Evolutionary conservation across 176 grass and related monocot species (phyloP).

Genomic region (Otatea glauca): DNA sequence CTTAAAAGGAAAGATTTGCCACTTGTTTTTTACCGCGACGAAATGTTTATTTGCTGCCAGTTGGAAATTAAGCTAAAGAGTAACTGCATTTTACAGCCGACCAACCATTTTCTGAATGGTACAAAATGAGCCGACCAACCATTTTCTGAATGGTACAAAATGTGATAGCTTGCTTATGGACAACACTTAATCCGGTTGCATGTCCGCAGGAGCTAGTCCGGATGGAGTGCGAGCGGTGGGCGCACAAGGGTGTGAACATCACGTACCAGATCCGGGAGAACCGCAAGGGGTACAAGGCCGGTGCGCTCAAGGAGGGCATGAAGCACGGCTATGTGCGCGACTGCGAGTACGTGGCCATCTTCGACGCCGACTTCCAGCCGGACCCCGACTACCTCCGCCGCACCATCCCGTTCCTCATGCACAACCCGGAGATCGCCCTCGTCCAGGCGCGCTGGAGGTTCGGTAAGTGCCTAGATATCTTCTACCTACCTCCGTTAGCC

Average conservation of each 20-base stretch:
- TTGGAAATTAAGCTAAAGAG: no score
- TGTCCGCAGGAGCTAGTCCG: conserved; percentile 67
- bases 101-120: no score
- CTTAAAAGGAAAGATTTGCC: no score
- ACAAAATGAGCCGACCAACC: no score
- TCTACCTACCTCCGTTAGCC: no score
- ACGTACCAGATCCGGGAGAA: conserved; percentile 95
- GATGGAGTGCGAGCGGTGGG: conserved; percentile 88
- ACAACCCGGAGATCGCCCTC: conserved; percentile 75
- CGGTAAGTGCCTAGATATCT: conserved; percentile 22
- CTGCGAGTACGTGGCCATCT: conserved; percentile 88
- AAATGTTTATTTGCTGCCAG: neutral
- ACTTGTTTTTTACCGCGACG: no score
- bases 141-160: no score
- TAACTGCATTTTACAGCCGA: no score
- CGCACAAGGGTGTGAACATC: conserved; percentile 81
- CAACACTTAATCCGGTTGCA: neutral
- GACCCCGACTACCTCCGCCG: conserved; percentile 77
- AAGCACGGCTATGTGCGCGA: conserved; percentile 74
- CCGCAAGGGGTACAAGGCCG: conserved; percentile 86
- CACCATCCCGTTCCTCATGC: conserved; percentile 78
- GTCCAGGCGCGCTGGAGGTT: conserved; percentile 87
- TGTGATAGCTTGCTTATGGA: no score
- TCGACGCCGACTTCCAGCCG: conserved; percentile 95
- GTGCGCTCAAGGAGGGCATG: conserved; percentile 84